Conservation (phyloP, 2,329 filamentous ascomycete species). For the Epichloe hybrida region DNA sequence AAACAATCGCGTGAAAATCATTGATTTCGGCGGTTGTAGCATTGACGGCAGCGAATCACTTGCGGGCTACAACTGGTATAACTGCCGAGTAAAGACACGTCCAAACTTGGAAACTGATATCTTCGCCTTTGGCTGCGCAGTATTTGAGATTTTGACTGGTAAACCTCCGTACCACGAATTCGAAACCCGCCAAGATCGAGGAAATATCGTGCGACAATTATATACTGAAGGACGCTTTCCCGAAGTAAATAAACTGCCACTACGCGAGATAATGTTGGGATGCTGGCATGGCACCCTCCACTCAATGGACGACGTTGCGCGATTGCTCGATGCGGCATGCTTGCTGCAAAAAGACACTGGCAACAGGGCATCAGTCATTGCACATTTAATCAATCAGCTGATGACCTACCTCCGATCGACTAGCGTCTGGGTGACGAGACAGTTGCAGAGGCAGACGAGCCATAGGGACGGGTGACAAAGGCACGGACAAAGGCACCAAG, state of each 20-base stretch:
- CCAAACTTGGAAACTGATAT: neutral
- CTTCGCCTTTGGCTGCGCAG: neutral
- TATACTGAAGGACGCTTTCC: constrained; percentile 2
- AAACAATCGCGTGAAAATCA: constrained; percentile 1
- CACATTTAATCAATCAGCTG: too few relatives aligned
- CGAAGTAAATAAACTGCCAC: neutral
- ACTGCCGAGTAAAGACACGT: neutral
- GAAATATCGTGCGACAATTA: neutral
- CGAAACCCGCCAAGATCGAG: neutral
- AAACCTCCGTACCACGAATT: neutral
- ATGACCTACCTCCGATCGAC: too few relatives aligned
- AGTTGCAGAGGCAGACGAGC: too few relatives aligned
- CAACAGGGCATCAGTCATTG: too few relatives aligned
- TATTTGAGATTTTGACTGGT: neutral
- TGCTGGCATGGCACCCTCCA: constrained; percentile 5
- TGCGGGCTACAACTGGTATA: constrained; percentile 5
- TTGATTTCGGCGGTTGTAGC: constrained; percentile 5
- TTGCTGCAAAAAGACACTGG: neutral
- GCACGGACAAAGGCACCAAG: too few relatives aligned
- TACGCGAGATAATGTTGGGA: constrained; percentile 4
- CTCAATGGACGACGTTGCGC: constrained; percentile 1
- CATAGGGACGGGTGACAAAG: too few relatives aligned
- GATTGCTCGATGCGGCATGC: constrained; percentile 1
- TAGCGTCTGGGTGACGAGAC: too few relatives aligned
- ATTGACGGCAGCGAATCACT: constrained; percentile 4